Evolutionary conservation across 176 grass and related monocot genomes (phyloP).

Genomic region (Bothriochloa decipiens): DNA sequence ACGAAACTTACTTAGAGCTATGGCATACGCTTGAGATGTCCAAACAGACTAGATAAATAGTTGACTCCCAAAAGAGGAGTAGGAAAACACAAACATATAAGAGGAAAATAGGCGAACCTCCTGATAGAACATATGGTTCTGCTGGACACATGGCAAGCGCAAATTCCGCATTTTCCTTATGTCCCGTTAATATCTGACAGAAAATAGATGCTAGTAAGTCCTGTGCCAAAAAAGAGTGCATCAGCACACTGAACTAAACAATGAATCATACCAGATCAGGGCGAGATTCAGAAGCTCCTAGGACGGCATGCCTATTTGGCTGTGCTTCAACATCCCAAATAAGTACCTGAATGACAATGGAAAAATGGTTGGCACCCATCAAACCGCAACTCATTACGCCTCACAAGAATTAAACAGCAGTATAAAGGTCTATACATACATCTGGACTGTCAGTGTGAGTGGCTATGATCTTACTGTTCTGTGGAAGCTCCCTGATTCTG

Average conservation of each 20-base stretch:
- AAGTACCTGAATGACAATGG: conserved; percentile 63
- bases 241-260: conserved; percentile 8
- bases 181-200: conserved; percentile 84
- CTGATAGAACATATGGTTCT: conserved; percentile 87
- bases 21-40: neutral
- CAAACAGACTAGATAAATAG: neutral
- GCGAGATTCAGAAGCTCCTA: conserved; percentile 71
- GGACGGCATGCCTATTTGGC: conserved; percentile 77
- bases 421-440: conserved; percentile 53
- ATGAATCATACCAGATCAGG: conserved; percentile 76
- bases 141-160: conserved; percentile 93
- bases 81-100: conserved; percentile 21
- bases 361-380: conserved; percentile 24
- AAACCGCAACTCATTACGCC: neutral
- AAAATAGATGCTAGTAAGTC: conserved; percentile 32
- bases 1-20: neutral
- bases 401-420: conserved; percentile 20
- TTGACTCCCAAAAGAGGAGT: neutral
- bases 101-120: conserved; percentile 58
- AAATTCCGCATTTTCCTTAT: conserved; percentile 93
- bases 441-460: conserved; percentile 97
- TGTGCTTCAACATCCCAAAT: conserved; percentile 95
- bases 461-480: conserved; percentile 88
- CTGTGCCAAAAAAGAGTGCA: conserved; percentile 11
- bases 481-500: conserved; percentile 96